Conservation (phyloP, 176 grass and related monocot genomes). For the Musa acuminata region DNA sequence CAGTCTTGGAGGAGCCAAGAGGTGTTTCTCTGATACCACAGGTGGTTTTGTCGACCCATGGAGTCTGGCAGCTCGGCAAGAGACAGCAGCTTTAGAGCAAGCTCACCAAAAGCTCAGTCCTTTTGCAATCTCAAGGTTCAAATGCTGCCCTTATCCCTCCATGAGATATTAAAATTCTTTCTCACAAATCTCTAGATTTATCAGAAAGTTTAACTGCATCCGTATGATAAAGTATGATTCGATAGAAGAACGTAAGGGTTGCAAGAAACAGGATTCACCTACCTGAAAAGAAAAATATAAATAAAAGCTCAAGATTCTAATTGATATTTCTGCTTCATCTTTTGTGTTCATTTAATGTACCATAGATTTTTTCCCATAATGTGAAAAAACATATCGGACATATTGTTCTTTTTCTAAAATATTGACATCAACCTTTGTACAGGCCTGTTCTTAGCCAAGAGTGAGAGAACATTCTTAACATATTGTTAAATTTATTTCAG, state of each 20-base stretch:
- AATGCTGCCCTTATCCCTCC: not conserved
- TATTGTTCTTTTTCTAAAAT: not conserved
- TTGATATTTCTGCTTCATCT: not conserved
- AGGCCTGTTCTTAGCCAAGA: not conserved
- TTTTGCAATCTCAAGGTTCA: constrained; percentile 30
- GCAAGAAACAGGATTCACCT: too few species aligned
- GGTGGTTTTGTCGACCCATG: constrained; percentile 36
- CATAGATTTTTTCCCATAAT: not conserved
- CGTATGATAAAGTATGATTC: not conserved
- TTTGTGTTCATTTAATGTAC: not conserved
- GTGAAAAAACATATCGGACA: not conserved
- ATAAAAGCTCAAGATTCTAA: not conserved
- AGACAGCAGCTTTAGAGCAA: constrained; percentile 41
- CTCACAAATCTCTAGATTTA: not conserved
- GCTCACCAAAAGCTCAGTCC: constrained; percentile 23
- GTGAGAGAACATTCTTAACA: too few species aligned
- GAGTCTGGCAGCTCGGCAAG: constrained; percentile 40
- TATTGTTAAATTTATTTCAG: too few species aligned
- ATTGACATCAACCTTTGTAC: not conserved
- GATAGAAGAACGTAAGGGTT: too few species aligned
- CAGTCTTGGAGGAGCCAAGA: constrained; percentile 11
- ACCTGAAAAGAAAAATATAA: not conserved
- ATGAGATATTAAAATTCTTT: not conserved
- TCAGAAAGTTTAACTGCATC: not conserved
- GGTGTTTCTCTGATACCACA: constrained; percentile 14